These are phyloP conservation scores for Neospora caninum DNA, from an alignment of 169 alveolate genomes.

Conservation along the genomic window DNA sequence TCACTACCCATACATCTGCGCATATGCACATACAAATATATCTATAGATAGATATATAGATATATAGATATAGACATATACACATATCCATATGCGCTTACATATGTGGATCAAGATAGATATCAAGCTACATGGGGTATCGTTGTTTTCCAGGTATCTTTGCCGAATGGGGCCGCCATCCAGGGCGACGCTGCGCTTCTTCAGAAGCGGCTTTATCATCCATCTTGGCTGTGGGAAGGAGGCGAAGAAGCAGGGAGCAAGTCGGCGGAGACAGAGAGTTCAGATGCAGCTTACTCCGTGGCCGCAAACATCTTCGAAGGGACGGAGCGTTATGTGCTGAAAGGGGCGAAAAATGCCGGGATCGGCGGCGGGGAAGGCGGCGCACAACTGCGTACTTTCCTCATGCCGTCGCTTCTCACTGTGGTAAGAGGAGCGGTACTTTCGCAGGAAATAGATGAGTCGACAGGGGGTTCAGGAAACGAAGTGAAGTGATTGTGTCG, in stretches of 20 bases:
- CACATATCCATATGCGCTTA: no score
- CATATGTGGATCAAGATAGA: no score
- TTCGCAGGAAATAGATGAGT: not conserved
- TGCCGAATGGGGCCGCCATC: slow-evolving; percentile 59
- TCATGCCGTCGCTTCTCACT: slow-evolving; percentile 41
- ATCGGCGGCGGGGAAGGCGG: not conserved
- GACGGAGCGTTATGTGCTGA: slow-evolving; percentile 50
- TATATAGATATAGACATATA: no score
- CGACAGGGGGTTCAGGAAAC: no score
- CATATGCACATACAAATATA: no score
- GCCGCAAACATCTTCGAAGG: slow-evolving; percentile 51
- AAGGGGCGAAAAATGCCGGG: slow-evolving; percentile 44
- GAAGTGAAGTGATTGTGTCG: no score
- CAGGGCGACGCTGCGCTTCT: slow-evolving; percentile 55
- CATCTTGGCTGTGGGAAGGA: slow-evolving; percentile 62
- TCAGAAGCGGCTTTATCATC: slow-evolving; percentile 50
- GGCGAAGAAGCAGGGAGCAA: slow-evolving; percentile 18
- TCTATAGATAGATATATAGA: no score
- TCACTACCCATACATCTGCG: no score
- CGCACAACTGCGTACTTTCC: slow-evolving; percentile 15
- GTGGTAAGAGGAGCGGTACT: not conserved
- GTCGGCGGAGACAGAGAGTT: slow-evolving; percentile 29
- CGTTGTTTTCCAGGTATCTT: slow-evolving; percentile 39
- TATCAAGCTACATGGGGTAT: no score
- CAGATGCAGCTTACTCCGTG: slow-evolving; percentile 40